phyloP scores from a whole-genome alignment of 371 early-diverging fungal genomes.

The Mucor racemosus region DNA sequence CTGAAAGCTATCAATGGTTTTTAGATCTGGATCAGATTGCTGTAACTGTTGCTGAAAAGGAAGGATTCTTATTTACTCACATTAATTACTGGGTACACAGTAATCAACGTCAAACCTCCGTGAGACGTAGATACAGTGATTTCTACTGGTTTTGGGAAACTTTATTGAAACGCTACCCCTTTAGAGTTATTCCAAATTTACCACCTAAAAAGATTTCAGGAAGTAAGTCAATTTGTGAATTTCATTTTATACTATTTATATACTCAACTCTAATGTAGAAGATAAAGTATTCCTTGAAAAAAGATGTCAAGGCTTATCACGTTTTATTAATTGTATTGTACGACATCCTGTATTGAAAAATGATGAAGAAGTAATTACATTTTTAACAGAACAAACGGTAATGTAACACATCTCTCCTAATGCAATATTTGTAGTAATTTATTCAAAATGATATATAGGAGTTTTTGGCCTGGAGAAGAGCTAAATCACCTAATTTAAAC shows the following conservation, averaged over 20 bases:
- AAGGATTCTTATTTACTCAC: conserved; percentile 56
- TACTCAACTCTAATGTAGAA: conserved; percentile 34
- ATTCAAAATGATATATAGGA: conserved; percentile 18
- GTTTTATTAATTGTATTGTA: conserved; percentile 75
- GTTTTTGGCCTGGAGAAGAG: conserved; percentile 48
- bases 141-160: conserved; percentile 54
- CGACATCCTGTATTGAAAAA: conserved; percentile 74
- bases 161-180: conserved; percentile 46
- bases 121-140: conserved; percentile 52
- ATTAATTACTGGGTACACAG: conserved; percentile 53
- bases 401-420: conserved; percentile 5
- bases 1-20: conserved; percentile 48
- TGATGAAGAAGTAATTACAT: conserved; percentile 66
- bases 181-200: conserved; percentile 45
- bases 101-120: conserved; percentile 41
- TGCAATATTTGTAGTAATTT: not conserved
- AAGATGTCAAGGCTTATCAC: conserved; percentile 67
- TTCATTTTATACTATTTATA: not conserved
- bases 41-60: conserved; percentile 74
- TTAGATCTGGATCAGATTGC: conserved; percentile 57
- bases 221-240: conserved; percentile 31
- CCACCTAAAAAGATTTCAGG: conserved; percentile 54
- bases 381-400: conserved; percentile 72
- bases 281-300: conserved; percentile 73
- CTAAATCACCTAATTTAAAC: conserved; percentile 39